Evolutionary conservation across 148 eudicot genomes (phyloP).

Genomic region (Camellia sinensis): DNA sequence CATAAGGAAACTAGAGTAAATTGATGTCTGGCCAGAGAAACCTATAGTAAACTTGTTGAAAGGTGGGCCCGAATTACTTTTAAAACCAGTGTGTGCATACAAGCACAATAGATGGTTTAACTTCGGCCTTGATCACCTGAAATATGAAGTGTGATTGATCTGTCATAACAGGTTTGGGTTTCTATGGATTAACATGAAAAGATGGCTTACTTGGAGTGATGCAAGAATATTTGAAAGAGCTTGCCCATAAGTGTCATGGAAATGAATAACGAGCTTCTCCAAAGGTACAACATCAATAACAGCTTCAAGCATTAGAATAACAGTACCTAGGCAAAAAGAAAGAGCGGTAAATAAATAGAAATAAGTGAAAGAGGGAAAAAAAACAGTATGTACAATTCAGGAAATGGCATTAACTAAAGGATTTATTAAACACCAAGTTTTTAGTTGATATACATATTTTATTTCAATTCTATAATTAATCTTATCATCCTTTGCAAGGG

Average conservation of each 20-base stretch:
- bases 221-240: conserved; percentile 86
- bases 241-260: conserved; percentile 94
- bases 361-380: not conserved
- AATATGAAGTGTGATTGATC: not conserved
- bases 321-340: conserved; percentile 49
- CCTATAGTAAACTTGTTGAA: not conserved
- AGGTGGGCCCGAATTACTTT: not conserved
- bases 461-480: too few relatives aligned
- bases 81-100: too few relatives aligned
- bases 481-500: not conserved
- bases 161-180: not conserved
- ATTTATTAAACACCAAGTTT: not conserved
- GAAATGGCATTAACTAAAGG: not conserved
- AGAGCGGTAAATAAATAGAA: not conserved
- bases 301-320: conserved; percentile 84
- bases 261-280: conserved; percentile 91
- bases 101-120: too few relatives aligned
- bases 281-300: conserved; percentile 61
- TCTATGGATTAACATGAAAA: not conserved
- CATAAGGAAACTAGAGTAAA: not conserved
- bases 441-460: not conserved
- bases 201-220: conserved; percentile 71
- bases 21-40: not conserved
- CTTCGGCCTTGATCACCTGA: too few relatives aligned
- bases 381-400: not conserved